Evolutionary conservation across 495 filamentous ascomycete species (phyloP), one percentile per base, ranked within the genome.

Genomic region (Trichoderma parareesei): DNA sequence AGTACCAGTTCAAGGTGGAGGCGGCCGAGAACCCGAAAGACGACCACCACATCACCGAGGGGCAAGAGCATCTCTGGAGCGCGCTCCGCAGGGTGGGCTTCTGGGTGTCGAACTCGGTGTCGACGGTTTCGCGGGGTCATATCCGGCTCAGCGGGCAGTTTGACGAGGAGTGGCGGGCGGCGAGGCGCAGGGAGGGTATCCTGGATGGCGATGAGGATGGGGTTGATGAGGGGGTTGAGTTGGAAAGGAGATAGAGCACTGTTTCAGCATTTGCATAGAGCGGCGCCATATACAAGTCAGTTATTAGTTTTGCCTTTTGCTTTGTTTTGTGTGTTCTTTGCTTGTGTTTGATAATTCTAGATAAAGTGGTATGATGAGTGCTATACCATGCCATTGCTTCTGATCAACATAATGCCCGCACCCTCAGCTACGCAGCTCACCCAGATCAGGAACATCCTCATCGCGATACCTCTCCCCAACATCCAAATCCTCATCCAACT

Each of bases 1-100:
- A 95, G 74, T 98, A 95, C 71, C 95, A 98, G 76, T 95, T 97
- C 84, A 94, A 92, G 80, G 91, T 91, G 4, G 94, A 98, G 72
- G 92, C 91, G 60, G 86, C 91, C 14, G 93, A 96, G 75, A 87
- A 93, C 68, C 86, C 86, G 67, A 76, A 81, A 67, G 72, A 86
- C 69, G 75, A 83, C 3, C 78, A 75, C 9, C 70, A 77, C 37
- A 77, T 76, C 60, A 65, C 72, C 0, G 79, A 77, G 35, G 72
- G 77, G 16, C 85, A 94, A 68, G 90, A 93, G 66, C 80, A 80
- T 60, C 67, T 94, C 13, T 94, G 90, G 89, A 78, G 73, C 11
- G 65, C 86, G 13, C 84, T 94, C 61, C 81, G 82, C 67, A 76
- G 71, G 9, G 74, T 82, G 0, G 87, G 84, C 5, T 70, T 77